These are phyloP conservation scores for Sistotremastrum suecicum DNA, from an alignment of 768 basidiomycete species.

Conservation along the genomic window DNA sequence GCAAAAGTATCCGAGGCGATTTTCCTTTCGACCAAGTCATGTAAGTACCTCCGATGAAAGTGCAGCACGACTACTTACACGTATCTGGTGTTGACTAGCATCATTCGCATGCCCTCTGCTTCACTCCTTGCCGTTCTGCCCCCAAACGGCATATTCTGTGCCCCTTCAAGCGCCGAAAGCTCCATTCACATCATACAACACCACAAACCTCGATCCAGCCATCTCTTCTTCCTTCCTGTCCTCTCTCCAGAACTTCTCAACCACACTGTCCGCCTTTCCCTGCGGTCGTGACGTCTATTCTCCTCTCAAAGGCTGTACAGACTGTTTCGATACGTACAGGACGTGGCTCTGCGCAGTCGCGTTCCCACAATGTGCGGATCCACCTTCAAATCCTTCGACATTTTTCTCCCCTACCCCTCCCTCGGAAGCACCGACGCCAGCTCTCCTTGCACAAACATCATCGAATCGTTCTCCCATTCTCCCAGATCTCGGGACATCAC, in stretches of 20 bases:
- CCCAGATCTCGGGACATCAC: conserved; percentile 17
- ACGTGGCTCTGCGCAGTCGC: conserved; percentile 65
- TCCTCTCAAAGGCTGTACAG: conserved; percentile 58
- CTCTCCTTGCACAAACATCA: conserved; percentile 25
- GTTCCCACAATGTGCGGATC: conserved; percentile 63
- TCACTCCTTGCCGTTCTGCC: conserved; percentile 62
- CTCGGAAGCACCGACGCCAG: conserved; percentile 2
- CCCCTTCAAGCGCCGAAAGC: conserved; percentile 43
- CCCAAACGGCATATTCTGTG: conserved; percentile 50
- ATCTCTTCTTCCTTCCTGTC: conserved; percentile 39
- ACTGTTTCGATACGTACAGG: conserved; percentile 62
- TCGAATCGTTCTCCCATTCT: conserved; percentile 29
- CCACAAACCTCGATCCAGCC: conserved; percentile 31
- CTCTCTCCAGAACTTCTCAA: conserved; percentile 62
- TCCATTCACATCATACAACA: conserved; percentile 30
- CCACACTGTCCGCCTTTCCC: conserved; percentile 52
- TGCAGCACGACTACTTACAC: background rate
- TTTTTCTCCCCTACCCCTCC: conserved; percentile 19
- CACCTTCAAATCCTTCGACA: conserved; percentile 8
- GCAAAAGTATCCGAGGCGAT: conserved; percentile 52
- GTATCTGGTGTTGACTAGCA: conserved; percentile 20
- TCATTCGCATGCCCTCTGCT: conserved; percentile 58
- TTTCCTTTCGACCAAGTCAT: conserved; percentile 63
- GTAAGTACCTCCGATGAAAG: conserved; percentile 20
- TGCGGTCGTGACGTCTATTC: conserved; percentile 77